phyloP scores from a whole-genome alignment of 345 rosid species.

The Crucihimalaya himalaica region DNA sequence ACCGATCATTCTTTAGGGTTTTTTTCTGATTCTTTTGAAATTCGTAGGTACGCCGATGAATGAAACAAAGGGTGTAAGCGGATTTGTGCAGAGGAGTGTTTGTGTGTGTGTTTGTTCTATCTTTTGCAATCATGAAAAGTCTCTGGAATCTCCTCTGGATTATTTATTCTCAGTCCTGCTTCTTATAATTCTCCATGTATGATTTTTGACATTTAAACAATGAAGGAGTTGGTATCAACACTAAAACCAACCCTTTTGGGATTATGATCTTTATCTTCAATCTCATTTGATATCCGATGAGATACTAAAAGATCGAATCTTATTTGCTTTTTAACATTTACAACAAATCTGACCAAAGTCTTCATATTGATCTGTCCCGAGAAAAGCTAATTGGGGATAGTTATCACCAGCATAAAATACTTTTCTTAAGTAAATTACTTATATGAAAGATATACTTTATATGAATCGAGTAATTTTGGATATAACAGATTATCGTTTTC shows the following conservation, averaged over 20 bases:
- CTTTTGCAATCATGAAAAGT: slow-evolving; percentile 13
- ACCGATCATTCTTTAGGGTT: not conserved
- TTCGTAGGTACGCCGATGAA: not conserved
- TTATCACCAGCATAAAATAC: too few relatives aligned
- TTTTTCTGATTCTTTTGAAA: not conserved
- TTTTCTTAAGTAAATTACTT: too few relatives aligned
- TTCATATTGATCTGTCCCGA: not conserved
- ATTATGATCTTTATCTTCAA: slow-evolving; percentile 13
- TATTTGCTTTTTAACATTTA: not conserved
- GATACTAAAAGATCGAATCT: not conserved
- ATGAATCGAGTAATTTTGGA: too few relatives aligned
- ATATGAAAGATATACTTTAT: too few relatives aligned
- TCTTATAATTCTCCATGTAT: slow-evolving; percentile 17
- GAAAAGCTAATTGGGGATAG: not conserved
- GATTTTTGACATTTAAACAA: slow-evolving; percentile 18
- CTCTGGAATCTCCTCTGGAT: slow-evolving; percentile 24
- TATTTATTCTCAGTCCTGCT: slow-evolving; percentile 1
- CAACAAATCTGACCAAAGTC: not conserved
- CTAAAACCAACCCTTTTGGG: not conserved
- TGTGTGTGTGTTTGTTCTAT: slow-evolving; percentile 27
- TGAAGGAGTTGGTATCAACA: slow-evolving; percentile 21
- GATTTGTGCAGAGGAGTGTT: slow-evolving; percentile 33
- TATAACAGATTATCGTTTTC: too few relatives aligned
- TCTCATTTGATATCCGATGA: not conserved
- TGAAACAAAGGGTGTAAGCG: slow-evolving; percentile 23